Base-by-base conservation (phyloP, 306 rosid genomes). In the Glycine latifolia region DNA sequence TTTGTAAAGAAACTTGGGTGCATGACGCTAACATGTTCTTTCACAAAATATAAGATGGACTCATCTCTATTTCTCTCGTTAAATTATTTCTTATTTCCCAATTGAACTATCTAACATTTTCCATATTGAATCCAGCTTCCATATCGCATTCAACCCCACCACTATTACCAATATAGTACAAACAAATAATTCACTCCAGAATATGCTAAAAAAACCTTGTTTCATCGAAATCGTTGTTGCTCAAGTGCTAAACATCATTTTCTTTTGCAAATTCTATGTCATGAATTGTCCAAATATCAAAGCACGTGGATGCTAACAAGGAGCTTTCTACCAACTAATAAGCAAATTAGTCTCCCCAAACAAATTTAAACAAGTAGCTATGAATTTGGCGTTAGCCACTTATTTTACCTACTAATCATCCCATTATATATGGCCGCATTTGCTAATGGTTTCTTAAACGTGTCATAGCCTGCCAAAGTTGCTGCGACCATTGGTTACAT, bases 301-400 rank as follows among this genome's bases (percentile, higher is more conserved):
- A 77, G 86, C 86, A 83, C 79, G 82, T 83, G 86, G 82, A 52
- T 53, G 44, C 61, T 70, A 59, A 58, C 39, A 67, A 1, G 37
- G 46, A 82, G 6, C 37, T 76, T 37, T 82, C 49, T 39, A 77
- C 14, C 82, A 61, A 69, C 82, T 37, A 76, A 15, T 39, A 11
- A 43, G 7, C 17, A 69, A 16, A 53, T n/a, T 49, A 60, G 59
- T 76, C 81, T 58, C 65, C 72, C 10, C 14, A 41, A 62, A 56
- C 67, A 33, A 69, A 13, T 20, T 43, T 77, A 77, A 80, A 70
- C 16, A 71, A 83, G 43, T 71, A 61, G 13, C 9, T 26, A 69
- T 8, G 52, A 46, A 59, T 70, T 71, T 43, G 75, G 54, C 62
- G 16, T 5, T 37, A 47, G 12, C 58, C 65, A 67, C 71, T 75